Evolutionary conservation across 2,329 filamentous ascomycete species (phyloP), one percentile per base, ranked within the genome.

Genomic region (Nemania serpens): DNA sequence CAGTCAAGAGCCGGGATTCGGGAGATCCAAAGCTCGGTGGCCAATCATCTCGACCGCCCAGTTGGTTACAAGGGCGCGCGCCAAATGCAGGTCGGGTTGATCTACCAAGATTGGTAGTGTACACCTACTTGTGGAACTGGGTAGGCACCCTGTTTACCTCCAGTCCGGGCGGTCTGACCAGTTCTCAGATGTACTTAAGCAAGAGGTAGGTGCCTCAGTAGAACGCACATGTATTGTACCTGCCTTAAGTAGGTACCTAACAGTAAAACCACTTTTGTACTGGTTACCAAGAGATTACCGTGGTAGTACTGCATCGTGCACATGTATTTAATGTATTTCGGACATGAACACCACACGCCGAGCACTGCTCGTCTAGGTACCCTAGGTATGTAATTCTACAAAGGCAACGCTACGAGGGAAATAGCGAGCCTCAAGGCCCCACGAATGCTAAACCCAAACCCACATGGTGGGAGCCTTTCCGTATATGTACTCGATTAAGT

Each of bases 61-160:
- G 25, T 42, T 63, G 46, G 54, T 55, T 56, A 36, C 47, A 63
- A 63, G 58, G 54, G 61, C 59, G 61, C 55, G 58, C 58, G 55
- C 66, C 64, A 66, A 66, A 68, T 64, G 66, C 68, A 69, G 61
- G 64, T 62, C 39, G 4, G 29, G 48, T 51, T 55, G 62, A 68
- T 66, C 62, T 55, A 50, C 53, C 55, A 57, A n/a, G 43, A 25
- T 45, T 22, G 41, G 41, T 20, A 45, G 42, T n/a, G 39, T 17
- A 41, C 18, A 25, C 18, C 41, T 9, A 25, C 25, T 29, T 4
- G 25, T 29, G n/a, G n/a, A n/a, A n/a, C n/a, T n/a, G n/a, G n/a
- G n/a, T n/a, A n/a, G n/a, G n/a, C n/a, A n/a, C n/a, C n/a, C n/a
- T n/a, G n/a, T n/a, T n/a, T 29, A 29, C 25, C 25, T 29, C 3